Evolutionary conservation across 176 grass and related monocot species (phyloP), one percentile per base, ranked within the genome.

Genomic region (Typha latifolia): DNA sequence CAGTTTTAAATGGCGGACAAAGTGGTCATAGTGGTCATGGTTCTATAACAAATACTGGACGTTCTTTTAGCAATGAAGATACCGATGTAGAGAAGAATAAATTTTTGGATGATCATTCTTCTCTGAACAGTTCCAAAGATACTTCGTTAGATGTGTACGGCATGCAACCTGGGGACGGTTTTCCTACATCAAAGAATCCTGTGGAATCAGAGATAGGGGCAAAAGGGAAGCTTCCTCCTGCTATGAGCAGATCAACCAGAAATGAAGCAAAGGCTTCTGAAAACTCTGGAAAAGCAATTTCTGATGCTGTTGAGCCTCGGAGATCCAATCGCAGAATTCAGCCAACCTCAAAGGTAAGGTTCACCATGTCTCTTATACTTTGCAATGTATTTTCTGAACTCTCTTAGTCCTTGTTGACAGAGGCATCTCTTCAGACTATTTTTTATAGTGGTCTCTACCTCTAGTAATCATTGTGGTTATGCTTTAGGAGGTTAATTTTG

Each of bases 251-350:
- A 4, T 37, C 34, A 51, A 32, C 50, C 3, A 15, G 23, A 15
- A 67, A 59, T 63, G 66, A 70, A 64, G 27, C 49, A 31, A 55
- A 62, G 72, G 76, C 51, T 31, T 74, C 67, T 74, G 89, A 80
- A 69, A 78, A 78, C 81, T 4, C 34, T 37, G 34, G 34, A 37
- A 78, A 77, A 66, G 73, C 62, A 47, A 55, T 20, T 76, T 74
- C 67, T 32, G 89, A 94, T 67, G 83, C 70, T 55, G 51, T 62
- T 61, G 89, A 93, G 76, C 95, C 95, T 12, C 74, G 95, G 70
- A 78, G 95, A 64, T 99, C 95, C 12, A 94, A 83, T 76, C 81
- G 95, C 12, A 78, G 86, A 73, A 99, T 99, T 82, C 95, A 99
- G 62, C 95, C 95, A 59, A 99, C 95, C 49, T 94, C 89, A 49